These are phyloP conservation scores for Leccinum variicolor DNA, from an alignment of 768 basidiomycete genomes.

Conservation along the genomic window DNA sequence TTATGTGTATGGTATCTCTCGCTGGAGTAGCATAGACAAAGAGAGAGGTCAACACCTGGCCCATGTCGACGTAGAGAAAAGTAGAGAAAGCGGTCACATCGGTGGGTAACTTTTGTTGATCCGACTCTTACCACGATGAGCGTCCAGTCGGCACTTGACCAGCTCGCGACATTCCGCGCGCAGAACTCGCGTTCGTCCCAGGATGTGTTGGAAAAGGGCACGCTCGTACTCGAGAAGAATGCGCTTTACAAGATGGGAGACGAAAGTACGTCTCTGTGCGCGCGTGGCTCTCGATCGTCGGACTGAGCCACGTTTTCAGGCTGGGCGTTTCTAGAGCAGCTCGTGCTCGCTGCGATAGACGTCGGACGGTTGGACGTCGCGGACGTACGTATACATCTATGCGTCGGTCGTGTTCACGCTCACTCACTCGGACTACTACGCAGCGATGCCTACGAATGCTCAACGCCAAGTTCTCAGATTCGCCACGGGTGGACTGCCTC, in stretches of 20 bases:
- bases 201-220: slow-evolving; percentile 55
- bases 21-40: background rate
- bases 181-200: slow-evolving; percentile 53
- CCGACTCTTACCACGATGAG: slow-evolving; percentile 33
- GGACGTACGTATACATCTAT: slow-evolving; percentile 48
- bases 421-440: background rate
- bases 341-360: slow-evolving; percentile 75
- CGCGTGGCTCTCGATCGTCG: background rate
- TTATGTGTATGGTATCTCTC: slow-evolving; percentile 42
- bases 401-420: slow-evolving; percentile 2
- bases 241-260: slow-evolving; percentile 46
- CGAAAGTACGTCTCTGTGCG: slow-evolving; percentile 42
- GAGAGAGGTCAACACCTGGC: background rate
- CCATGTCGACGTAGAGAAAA: background rate
- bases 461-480: slow-evolving; percentile 65
- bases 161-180: slow-evolving; percentile 51
- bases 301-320: slow-evolving; percentile 37
- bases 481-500: slow-evolving; percentile 76
- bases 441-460: slow-evolving; percentile 51
- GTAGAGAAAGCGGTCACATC: no score
- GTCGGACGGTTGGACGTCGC: slow-evolving; percentile 69
- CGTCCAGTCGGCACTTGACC: slow-evolving; percentile 45
- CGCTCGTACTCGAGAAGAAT: slow-evolving; percentile 47
- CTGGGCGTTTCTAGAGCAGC: slow-evolving; percentile 80
- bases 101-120: no score